These are phyloP conservation scores for Euphorbia peplus DNA, from an alignment of 345 rosid species.

Conservation along the genomic window DNA sequence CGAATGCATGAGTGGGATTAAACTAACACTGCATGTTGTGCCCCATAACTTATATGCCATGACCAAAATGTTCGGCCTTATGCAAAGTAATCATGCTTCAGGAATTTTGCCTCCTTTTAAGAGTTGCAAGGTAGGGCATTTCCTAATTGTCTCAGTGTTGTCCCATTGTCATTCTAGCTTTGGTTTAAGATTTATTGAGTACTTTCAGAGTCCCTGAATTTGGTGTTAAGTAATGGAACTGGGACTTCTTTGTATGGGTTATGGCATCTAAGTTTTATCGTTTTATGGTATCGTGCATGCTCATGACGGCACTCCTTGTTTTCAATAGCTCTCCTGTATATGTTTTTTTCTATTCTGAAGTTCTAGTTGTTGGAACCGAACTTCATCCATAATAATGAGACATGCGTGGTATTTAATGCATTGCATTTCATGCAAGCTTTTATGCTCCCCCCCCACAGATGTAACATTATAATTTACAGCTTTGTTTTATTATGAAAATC, in stretches of 20 bases:
- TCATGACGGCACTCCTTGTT: background rate
- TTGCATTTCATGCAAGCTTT: too few species aligned
- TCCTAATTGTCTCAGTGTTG: background rate
- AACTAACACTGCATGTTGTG: background rate
- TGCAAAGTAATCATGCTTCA: background rate
- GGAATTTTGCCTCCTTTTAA: background rate
- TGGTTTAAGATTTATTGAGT: background rate
- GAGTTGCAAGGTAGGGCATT: background rate
- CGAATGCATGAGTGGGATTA: too few species aligned
- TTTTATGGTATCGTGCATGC: background rate
- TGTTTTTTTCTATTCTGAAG: background rate
- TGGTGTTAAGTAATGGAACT: background rate
- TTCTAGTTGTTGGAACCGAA: background rate
- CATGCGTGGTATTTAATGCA: too few species aligned
- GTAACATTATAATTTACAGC: too few species aligned
- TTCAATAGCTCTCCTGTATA: too few species aligned
- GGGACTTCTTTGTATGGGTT: background rate
- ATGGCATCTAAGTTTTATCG: background rate
- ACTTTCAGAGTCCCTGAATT: background rate
- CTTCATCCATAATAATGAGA: too few species aligned
- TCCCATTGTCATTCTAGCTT: background rate
- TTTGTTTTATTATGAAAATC: too few species aligned
- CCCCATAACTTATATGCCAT: background rate
- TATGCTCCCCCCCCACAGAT: too few species aligned
- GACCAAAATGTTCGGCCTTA: background rate